Conservation (phyloP, 371 early-diverging fungal species). For the Mucor ambiguus region DNA sequence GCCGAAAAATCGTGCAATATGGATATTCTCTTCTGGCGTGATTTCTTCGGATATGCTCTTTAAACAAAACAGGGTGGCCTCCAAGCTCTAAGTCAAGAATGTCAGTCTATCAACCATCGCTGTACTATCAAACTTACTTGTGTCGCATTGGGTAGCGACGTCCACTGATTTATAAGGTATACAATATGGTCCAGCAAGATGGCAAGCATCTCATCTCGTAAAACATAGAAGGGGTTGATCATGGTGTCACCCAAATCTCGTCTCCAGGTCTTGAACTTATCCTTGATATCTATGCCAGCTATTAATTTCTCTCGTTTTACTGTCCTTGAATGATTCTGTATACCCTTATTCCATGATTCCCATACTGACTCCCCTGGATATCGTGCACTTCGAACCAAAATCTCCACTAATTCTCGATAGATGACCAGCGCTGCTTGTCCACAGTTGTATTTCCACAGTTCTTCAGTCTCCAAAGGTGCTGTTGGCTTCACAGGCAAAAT, state of each 20-base stretch:
- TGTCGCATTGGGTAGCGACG: constrained; percentile 24
- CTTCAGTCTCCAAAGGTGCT: constrained; percentile 21
- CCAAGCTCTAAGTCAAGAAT: constrained; percentile 40
- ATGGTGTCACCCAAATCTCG: constrained; percentile 78
- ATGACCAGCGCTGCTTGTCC: constrained; percentile 43
- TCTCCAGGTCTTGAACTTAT: constrained; percentile 71
- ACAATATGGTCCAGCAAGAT: constrained; percentile 58
- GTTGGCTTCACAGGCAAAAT: constrained; percentile 29
- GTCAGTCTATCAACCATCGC: constrained; percentile 8
- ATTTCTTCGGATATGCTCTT: constrained; percentile 77
- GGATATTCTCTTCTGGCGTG: constrained; percentile 48
- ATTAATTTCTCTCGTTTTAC: not conserved
- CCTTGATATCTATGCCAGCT: constrained; percentile 45
- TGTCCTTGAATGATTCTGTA: too few species aligned
- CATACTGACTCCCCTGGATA: constrained; percentile 63
- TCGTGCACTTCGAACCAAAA: constrained; percentile 55
- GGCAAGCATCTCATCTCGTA: constrained; percentile 65
- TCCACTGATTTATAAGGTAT: constrained; percentile 44
- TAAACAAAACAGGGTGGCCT: constrained; percentile 66
- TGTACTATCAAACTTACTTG: constrained; percentile 19
- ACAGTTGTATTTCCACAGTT: constrained; percentile 33
- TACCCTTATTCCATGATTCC: constrained; percentile 65
- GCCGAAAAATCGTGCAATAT: constrained; percentile 65
- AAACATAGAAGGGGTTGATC: constrained; percentile 70
- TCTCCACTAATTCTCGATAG: constrained; percentile 56